Percentiles rank a stretch among this genome's conserved stretches.
phyloP scores from a whole-genome alignment of 192 early-diverging fungal genomes.

The Coemansia aciculifera region DNA sequence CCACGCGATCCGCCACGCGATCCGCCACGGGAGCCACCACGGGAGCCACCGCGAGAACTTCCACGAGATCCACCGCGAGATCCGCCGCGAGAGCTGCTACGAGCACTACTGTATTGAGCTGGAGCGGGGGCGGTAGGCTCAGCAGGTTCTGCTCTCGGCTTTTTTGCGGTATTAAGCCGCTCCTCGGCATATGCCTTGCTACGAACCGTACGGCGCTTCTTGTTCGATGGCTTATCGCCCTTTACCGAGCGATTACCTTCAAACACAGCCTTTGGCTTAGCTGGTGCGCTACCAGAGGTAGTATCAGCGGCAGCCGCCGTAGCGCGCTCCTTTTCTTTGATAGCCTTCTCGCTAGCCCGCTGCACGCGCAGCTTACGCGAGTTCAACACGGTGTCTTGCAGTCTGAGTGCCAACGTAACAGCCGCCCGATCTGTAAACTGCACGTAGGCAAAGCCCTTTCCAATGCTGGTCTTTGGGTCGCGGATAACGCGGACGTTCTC shows the following conservation, averaged over 20 bases:
- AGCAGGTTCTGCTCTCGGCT: not conserved
- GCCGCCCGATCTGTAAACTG: conserved; percentile 75
- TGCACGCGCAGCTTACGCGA: conserved; percentile 37
- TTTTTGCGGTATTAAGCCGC: conserved; percentile 21
- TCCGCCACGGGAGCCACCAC: conserved; percentile 13
- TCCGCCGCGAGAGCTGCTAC: conserved; percentile 9
- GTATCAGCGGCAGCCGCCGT: not conserved
- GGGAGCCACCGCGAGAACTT: not conserved
- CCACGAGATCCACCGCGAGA: conserved; percentile 9
- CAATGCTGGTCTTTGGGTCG: conserved; percentile 80
- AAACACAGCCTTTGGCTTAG: conserved; percentile 27
- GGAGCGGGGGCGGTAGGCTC: not conserved
- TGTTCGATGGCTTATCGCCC: conserved; percentile 52
- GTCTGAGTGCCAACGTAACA: conserved; percentile 75
- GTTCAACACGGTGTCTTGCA: conserved; percentile 72
- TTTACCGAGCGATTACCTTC: conserved; percentile 61
- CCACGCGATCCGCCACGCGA: conserved; percentile 8
- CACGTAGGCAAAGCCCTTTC: conserved; percentile 94
- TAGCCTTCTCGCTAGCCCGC: conserved; percentile 42
- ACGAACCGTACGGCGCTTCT: conserved; percentile 51
- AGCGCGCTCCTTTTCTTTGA: conserved; percentile 35
- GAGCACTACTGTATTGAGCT: not conserved
- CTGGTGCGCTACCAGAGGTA: not conserved
- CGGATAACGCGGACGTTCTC: conserved; percentile 84
- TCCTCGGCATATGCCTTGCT: conserved; percentile 41